Evolutionary conservation across 495 filamentous ascomycete genomes (phyloP), one percentile per base, ranked within the genome.

Genomic region (Penicillium robsamsonii): DNA sequence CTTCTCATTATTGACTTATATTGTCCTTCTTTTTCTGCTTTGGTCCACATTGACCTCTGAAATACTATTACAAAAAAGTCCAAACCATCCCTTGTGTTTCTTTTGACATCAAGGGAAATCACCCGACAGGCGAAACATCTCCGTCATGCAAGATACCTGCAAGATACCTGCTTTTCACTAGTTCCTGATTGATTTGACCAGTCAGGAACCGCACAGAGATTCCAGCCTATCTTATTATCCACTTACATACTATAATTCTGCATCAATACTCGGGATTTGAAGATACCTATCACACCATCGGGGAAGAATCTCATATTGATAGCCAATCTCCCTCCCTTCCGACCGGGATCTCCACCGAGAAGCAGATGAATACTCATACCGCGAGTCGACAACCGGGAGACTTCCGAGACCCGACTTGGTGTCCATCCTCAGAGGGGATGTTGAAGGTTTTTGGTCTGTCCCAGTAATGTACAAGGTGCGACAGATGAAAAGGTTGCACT

Each of bases 281-380:
- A 40, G 25, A 18, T n/a, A 46, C 45, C 50, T 30, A 59, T 52
- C 45, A 56, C 51, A 53, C 57, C 55, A 54, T 59, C 58, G 57
- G 55, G 22, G 55, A 57, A 43, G 52, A 61, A 63, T 60, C 35
- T 41, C 17, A 22, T 49, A 38, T 49, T 40, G 47, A 49, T 42
- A 31, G 48, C 29, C 30, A 46, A 46, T 27, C 15, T 29, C 15
- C 38, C 12, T 38, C 31, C 49, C 18, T 41, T 45, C 44, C 44
- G 18, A 38, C 50, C 20, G 4, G 9, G 24, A 13, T 40, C 20
- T 46, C 20, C 44, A 49, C 45, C 29, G 35, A 9, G 6, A 33
- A 37, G 22, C 12, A 47, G 5, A 7, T 10, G n/a, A 46, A n/a
- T 37, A 18, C 49, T 25, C 10, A 48, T 20, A 24, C 43, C 18